phyloP scores from a whole-genome alignment of 345 rosid species.

The Jatropha curcas region DNA sequence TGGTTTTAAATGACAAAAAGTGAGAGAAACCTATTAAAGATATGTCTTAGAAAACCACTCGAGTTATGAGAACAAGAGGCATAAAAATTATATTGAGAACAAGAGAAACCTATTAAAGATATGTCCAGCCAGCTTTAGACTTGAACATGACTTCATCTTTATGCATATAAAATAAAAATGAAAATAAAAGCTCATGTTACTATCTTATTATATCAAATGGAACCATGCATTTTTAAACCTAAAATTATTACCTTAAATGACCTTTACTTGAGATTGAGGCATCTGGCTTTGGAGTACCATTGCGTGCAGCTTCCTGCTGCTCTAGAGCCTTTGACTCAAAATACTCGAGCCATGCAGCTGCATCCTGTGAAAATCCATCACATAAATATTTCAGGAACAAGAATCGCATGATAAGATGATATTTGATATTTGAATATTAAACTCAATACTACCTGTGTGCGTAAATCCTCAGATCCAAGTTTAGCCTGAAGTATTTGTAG shows the following conservation, averaged over 20 bases:
- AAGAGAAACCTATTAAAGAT: too few species aligned
- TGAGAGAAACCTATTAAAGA: not conserved
- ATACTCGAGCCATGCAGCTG: conserved; percentile 43
- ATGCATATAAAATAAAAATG: not conserved
- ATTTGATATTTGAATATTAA: conserved; percentile 10
- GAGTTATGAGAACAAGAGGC: not conserved
- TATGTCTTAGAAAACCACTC: conserved; percentile 1
- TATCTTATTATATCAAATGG: not conserved
- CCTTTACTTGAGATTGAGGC: conserved; percentile 44
- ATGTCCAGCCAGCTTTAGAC: not conserved
- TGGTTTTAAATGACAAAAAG: not conserved
- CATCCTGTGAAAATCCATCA: conserved; percentile 27
- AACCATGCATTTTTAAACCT: not conserved
- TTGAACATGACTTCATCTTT: conserved; percentile 2
- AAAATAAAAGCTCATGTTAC: not conserved
- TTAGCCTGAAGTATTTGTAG: conserved; percentile 38
- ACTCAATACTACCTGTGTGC: conserved; percentile 31
- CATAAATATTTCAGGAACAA: not conserved
- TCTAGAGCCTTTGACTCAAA: conserved; percentile 40
- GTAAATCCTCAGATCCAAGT: conserved; percentile 41
- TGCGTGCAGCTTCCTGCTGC: conserved; percentile 42
- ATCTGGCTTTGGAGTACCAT: conserved; percentile 39
- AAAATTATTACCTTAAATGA: conserved; percentile 33
- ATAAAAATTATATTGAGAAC: not conserved
- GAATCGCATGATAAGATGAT: not conserved